Evolutionary conservation across 768 basidiomycete genomes (phyloP).

Genomic region (Kwoniella newhampshirensis): DNA sequence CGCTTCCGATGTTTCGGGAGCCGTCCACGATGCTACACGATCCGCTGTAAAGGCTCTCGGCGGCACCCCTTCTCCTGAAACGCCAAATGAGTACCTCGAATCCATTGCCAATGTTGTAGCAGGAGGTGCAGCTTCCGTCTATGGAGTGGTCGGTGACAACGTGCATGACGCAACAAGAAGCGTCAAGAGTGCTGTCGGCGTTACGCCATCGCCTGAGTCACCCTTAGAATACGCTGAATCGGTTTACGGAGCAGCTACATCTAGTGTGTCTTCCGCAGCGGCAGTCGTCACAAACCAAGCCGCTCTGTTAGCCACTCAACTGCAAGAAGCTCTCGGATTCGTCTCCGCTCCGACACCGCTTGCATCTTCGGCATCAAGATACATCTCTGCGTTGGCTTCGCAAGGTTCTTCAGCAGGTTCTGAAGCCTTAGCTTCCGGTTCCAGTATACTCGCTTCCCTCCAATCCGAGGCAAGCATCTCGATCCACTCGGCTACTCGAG

Average conservation of each 20-base stretch:
- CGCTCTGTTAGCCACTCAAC: conserved; percentile 16
- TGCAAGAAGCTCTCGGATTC: conserved; percentile 26
- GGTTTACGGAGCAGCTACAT: conserved; percentile 24
- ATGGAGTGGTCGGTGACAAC: conserved; percentile 19
- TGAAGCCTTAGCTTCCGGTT: conserved; percentile 27
- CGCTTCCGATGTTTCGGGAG: conserved; percentile 21
- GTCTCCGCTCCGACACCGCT: conserved; percentile 20
- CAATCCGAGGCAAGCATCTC: conserved; percentile 5
- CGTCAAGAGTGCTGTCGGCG: conserved; percentile 18
- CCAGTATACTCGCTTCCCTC: conserved; percentile 15
- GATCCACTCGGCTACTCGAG: conserved; percentile 20
- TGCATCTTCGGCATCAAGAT: conserved; percentile 33
- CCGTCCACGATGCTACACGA: conserved; percentile 39
- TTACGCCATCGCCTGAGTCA: conserved; percentile 30
- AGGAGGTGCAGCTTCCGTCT: conserved; percentile 22
- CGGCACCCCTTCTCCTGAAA: conserved; percentile 39
- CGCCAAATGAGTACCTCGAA: conserved; percentile 32
- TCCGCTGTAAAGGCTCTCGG: conserved; percentile 33
- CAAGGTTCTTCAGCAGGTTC: conserved; percentile 20
- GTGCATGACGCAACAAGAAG: conserved; percentile 14
- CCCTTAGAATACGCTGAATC: conserved; percentile 23
- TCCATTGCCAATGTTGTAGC: conserved; percentile 25
- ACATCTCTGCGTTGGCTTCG: conserved; percentile 30
- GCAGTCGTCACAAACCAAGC: conserved; percentile 24
- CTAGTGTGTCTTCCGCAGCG: conserved; percentile 15